These are phyloP conservation scores for Aspergillus fijiensis DNA, from an alignment of 2,329 filamentous ascomycete genomes.

Conservation along the genomic window DNA sequence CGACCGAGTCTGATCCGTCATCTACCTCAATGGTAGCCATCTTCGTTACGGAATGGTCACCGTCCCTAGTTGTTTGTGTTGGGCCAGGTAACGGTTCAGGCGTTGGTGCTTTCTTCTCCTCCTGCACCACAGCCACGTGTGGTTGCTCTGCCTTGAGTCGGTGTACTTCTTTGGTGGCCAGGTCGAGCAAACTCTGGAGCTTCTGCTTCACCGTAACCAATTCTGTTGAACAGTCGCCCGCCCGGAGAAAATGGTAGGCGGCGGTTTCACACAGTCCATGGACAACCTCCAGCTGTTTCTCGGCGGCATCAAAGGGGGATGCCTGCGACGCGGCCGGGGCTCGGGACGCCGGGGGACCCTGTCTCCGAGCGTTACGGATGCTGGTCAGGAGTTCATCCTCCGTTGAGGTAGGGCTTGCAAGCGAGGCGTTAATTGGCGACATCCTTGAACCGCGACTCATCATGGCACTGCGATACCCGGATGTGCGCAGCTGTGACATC, in stretches of 20 bases:
- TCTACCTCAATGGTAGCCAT: constrained; percentile 20
- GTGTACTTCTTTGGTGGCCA: constrained; percentile 61
- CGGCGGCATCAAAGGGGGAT: constrained; percentile 68
- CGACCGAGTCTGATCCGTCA: constrained; percentile 17
- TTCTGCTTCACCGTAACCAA: constrained; percentile 67
- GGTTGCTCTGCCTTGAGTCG: constrained; percentile 55
- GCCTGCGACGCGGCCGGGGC: constrained; percentile 54
- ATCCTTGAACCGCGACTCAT: constrained; percentile 11
- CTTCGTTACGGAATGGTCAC: constrained; percentile 4
- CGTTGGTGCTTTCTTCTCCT: constrained; percentile 3
- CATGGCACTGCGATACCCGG: constrained; percentile 23
- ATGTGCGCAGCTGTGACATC: constrained; percentile 47
- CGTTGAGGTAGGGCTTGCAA: neutral
- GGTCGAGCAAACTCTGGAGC: constrained; percentile 62
- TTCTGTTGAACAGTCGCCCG: constrained; percentile 79
- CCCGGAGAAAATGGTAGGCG: constrained; percentile 84
- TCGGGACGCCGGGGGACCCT: constrained; percentile 38
- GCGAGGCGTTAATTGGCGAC: neutral
- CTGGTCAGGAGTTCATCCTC: constrained; percentile 19
- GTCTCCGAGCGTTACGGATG: constrained; percentile 30
- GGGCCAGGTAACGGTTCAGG: neutral
- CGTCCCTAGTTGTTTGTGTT: constrained; percentile 6
- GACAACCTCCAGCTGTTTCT: constrained; percentile 75
- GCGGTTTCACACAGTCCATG: constrained; percentile 81
- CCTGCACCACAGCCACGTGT: constrained; percentile 22